Evolutionary conservation across 78 protist species (phyloP).

Genomic region (Goniomonas avonlea): DNA sequence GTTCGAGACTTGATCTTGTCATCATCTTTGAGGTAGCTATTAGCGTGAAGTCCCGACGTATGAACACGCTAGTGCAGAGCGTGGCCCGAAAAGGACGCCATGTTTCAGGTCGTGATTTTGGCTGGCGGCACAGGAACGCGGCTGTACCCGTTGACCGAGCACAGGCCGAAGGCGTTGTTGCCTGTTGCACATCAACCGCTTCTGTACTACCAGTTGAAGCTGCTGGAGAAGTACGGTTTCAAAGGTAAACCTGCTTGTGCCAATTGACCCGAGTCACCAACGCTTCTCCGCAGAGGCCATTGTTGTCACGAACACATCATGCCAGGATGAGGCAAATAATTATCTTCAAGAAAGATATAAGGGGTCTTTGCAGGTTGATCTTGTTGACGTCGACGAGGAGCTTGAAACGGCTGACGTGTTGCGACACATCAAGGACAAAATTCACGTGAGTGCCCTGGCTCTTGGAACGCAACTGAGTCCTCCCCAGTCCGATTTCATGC

Average conservation of each 20-base stretch:
- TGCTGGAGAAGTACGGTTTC: constrained; percentile 55
- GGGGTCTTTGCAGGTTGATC: constrained; percentile 46
- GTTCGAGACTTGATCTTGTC: too few species aligned
- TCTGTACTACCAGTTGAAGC: constrained; percentile 59
- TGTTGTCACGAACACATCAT: neutral
- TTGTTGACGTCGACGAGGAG: constrained; percentile 43
- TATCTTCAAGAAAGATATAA: neutral
- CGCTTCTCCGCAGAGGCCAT: too few species aligned
- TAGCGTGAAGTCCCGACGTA: too few species aligned
- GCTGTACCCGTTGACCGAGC: constrained; percentile 50
- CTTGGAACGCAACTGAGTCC: neutral
- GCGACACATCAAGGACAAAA: constrained; percentile 47
- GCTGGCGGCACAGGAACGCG: constrained; percentile 27
- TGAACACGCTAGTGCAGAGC: too few species aligned
- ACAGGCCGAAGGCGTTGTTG: constrained; percentile 44
- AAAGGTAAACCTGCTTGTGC: constrained; percentile 13
- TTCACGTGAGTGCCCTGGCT: constrained; percentile 5
- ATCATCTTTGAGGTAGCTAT: too few species aligned
- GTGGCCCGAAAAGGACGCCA: too few species aligned
- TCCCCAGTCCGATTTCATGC: constrained; percentile 43
- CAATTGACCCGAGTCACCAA: too few species aligned
- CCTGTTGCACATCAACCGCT: constrained; percentile 72
- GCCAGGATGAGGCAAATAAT: neutral
- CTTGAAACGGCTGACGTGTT: constrained; percentile 57
- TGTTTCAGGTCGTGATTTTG: constrained; percentile 28